Evolutionary conservation across 2,329 filamentous ascomycete species (phyloP).

Genomic region (Stagonosporopsis rhizophila): DNA sequence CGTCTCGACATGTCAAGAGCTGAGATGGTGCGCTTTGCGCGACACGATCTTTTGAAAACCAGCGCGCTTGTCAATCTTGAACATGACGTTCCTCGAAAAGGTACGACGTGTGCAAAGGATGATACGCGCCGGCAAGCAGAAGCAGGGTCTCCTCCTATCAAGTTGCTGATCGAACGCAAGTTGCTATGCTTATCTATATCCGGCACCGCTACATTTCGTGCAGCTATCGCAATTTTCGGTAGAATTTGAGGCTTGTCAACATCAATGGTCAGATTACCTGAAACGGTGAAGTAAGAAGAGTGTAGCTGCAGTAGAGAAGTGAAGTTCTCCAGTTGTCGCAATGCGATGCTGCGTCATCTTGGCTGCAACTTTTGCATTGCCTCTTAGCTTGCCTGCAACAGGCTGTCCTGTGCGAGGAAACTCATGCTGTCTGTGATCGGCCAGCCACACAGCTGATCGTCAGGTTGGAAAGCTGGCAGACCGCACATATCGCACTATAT

Average conservation of each 20-base stretch:
- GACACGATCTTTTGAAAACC: not conserved
- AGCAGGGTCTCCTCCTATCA: slow-evolving; percentile 1
- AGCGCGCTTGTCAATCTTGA: not conserved
- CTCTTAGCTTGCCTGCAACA: not conserved
- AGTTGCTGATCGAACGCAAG: not conserved
- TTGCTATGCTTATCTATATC: not conserved
- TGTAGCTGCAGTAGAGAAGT: not conserved
- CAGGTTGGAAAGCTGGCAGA: not conserved
- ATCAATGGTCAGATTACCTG: not conserved
- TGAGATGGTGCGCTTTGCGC: not conserved
- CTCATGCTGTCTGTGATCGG: not conserved
- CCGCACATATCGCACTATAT: not conserved
- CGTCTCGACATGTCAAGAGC: not conserved
- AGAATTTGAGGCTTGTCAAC: not conserved
- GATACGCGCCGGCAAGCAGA: slow-evolving; percentile 3
- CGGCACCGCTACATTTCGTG: slow-evolving; percentile 2
- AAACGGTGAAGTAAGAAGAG: not conserved
- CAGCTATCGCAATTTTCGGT: not conserved
- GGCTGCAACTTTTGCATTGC: not conserved
- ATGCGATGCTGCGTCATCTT: not conserved
- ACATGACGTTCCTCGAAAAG: slow-evolving; percentile 10
- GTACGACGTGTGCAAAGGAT: not conserved
- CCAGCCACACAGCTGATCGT: not conserved
- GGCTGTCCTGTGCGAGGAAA: not conserved
- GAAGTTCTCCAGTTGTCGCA: not conserved